phyloP scores from a whole-genome alignment of 257 asterid genomes.

The Solanum habrochaites region DNA sequence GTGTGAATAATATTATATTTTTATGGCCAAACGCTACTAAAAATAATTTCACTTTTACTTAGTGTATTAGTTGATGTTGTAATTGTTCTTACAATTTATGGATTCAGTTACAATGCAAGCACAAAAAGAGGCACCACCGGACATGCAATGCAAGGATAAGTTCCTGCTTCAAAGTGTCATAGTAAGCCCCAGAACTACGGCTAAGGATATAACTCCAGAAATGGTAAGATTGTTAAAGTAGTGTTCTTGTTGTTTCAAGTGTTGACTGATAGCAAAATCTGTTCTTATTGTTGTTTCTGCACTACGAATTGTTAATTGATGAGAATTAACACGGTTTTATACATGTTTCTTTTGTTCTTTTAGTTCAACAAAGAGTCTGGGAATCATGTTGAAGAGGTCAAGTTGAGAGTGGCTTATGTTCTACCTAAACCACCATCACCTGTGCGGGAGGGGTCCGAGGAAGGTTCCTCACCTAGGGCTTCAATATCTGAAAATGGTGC shows the following conservation, averaged over 20 bases:
- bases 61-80: not conserved
- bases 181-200: conserved; percentile 37
- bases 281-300: not conserved
- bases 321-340: not conserved
- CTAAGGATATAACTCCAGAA: conserved; percentile 74
- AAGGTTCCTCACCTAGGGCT: conserved; percentile 88
- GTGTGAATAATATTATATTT: not conserved
- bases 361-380: conserved; percentile 88
- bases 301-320: not conserved
- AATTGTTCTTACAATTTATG: not conserved
- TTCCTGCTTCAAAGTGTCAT: conserved; percentile 81
- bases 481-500: conserved; percentile 82
- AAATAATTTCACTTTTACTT: not conserved
- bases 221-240: conserved; percentile 32
- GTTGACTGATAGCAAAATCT: not conserved
- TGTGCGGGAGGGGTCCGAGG: conserved; percentile 90
- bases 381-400: conserved; percentile 77
- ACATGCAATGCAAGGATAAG: conserved; percentile 93
- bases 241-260: not conserved
- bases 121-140: conserved; percentile 87
- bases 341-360: not conserved
- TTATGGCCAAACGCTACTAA: not conserved
- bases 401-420: conserved; percentile 78
- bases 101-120: conserved; percentile 95
- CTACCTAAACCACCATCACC: conserved; percentile 86